Evolutionary conservation across 2,329 filamentous ascomycete species (phyloP).

Genomic region (Mycocentrospora acerina): DNA sequence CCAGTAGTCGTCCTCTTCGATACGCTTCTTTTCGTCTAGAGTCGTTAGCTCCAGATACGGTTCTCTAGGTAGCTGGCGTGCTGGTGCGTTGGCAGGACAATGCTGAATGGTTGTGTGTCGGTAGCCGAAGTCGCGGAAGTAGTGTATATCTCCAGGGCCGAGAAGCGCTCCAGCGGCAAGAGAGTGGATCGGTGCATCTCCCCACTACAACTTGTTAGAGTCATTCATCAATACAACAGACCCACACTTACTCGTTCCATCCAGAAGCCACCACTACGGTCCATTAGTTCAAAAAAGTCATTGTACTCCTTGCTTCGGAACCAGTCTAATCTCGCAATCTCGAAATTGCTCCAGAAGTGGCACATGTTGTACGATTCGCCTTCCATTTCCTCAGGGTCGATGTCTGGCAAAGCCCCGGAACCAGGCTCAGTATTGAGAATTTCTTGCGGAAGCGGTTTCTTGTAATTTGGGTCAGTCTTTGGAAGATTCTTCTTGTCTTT

Average conservation of each 20-base stretch:
- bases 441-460: constrained; percentile 75
- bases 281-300: constrained; percentile 99
- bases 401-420: constrained; percentile 69
- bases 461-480: constrained; percentile 65
- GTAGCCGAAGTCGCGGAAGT: constrained; percentile 98
- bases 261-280: constrained; percentile 97
- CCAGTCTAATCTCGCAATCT: constrained; percentile 92
- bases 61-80: constrained; percentile 76
- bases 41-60: constrained; percentile 84
- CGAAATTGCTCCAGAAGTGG: constrained; percentile 99
- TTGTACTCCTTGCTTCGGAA: constrained; percentile 97
- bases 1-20: constrained; percentile 97
- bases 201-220: constrained; percentile 69
- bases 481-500: constrained; percentile 55
- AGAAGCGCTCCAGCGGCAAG: constrained; percentile 89
- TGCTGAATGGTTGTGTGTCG: constrained; percentile 98
- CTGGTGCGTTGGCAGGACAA: constrained; percentile 92
- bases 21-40: constrained; percentile 75
- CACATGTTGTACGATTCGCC: constrained; percentile 99
- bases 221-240: constrained; percentile 1
- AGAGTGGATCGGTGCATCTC: constrained; percentile 97
- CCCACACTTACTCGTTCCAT: constrained; percentile 81
- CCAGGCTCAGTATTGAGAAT: constrained; percentile 75
- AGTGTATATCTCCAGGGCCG: constrained; percentile 82
- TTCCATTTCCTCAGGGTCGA: constrained; percentile 93